Evolutionary conservation across 1,284 basidiomycete genomes (phyloP).

Genomic region (Anthracocystis panici-leucophaei): DNA sequence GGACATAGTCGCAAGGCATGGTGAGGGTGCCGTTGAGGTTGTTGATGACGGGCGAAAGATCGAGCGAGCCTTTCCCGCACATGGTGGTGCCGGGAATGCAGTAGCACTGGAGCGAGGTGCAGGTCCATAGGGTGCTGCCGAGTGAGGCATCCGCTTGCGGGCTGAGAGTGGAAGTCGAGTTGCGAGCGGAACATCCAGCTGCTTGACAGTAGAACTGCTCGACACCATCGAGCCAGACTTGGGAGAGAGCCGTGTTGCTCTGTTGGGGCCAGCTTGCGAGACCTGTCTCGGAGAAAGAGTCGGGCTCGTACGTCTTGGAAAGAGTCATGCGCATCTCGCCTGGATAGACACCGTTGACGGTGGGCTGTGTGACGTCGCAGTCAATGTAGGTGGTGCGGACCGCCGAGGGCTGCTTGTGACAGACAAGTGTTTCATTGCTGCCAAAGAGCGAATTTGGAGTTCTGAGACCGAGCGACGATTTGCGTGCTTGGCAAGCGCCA

Average conservation of each 20-base stretch:
- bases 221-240: constrained; percentile 57
- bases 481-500: constrained; percentile 44
- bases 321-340: constrained; percentile 56
- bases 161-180: constrained; percentile 39
- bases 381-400: constrained; percentile 52
- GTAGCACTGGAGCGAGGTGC: constrained; percentile 53
- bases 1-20: constrained; percentile 60
- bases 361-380: constrained; percentile 49
- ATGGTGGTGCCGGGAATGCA: constrained; percentile 56
- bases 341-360: constrained; percentile 51
- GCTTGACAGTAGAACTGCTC: constrained; percentile 65
- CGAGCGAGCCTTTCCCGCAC: constrained; percentile 45
- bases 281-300: constrained; percentile 44
- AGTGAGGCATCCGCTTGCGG: constrained; percentile 16
- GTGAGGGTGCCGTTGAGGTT: constrained; percentile 51
- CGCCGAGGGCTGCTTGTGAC: constrained; percentile 56
- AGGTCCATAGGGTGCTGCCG: constrained; percentile 52
- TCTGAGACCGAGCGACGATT: constrained; percentile 24
- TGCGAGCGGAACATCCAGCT: constrained; percentile 39
- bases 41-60: constrained; percentile 54
- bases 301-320: constrained; percentile 49
- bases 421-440: constrained; percentile 45
- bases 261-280: constrained; percentile 47
- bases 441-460: constrained; percentile 30
- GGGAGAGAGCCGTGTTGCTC: constrained; percentile 50